Evolutionary conservation across 2,329 filamentous ascomycete genomes (phyloP), one percentile per base, ranked within the genome.

Genomic region (Penicillium sp.): DNA sequence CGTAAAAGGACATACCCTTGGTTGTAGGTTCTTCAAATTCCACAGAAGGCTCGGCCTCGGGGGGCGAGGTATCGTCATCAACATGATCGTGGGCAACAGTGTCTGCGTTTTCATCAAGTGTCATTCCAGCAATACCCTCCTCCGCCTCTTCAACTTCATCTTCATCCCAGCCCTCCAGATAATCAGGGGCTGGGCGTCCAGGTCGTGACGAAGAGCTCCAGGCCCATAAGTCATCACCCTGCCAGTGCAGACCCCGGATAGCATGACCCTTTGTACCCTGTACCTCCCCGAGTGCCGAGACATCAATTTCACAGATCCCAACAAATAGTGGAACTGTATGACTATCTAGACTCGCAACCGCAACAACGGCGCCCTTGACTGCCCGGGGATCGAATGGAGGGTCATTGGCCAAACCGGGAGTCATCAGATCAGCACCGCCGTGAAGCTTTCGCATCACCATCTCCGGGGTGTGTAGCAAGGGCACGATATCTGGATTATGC

Each of bases 361-460:
- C 84, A n/a, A 87, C 84, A 21, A 87, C 71, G 3, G 83, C 75
- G 2, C 81, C 84, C 62, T 83, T 82, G 45, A 77, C 81, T 2
- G 85, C 85, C 40, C 75, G 75, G 29, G 72, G 60, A 3, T 84
- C 83, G 62, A 87, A 88, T 2, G 85, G 84, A 9, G 85, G 84
- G 1, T 85, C 84, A 46, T 82, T 79, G 23, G 84, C 80, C 12
- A 89, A 70, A 7, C 86, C 86, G 2, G 86, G 86, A 1, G 82
- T 87, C 86, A 88, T 88, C 41, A 89, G 72, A 67, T 88, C 85
- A 17, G 86, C 85, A 3, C 86, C 86, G 7, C 80, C 78, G 51
- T 81, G 81, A 7, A 89, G 71, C 68, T 87, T 88, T 54, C 80
- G 76, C 63, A 88, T 80, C 20, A 84, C 78, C 42, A 76, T 62